These are phyloP conservation scores for Arabidopsis arenosa DNA, from an alignment of 345 rosid species.

Conservation along the genomic window DNA sequence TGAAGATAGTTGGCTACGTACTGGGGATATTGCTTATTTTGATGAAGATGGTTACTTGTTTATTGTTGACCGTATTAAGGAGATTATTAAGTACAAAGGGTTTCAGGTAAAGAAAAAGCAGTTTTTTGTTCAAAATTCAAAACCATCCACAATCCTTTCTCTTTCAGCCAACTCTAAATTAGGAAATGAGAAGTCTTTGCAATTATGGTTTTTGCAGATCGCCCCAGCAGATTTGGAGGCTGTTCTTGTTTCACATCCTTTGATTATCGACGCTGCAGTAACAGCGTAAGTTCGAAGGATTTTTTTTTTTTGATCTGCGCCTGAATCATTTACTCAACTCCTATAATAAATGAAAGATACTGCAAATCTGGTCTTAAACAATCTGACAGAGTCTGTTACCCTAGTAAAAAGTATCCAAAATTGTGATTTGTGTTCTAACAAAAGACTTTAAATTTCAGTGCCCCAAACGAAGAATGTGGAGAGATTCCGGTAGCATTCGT, in stretches of 20 bases:
- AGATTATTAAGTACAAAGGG: slow-evolving; percentile 87
- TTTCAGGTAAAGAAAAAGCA: slow-evolving; percentile 61
- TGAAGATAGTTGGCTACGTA: slow-evolving; percentile 79
- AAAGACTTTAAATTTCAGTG: slow-evolving; percentile 46
- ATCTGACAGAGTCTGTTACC: neutral
- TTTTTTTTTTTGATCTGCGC: neutral
- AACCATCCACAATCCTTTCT: neutral
- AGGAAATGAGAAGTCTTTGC: slow-evolving; percentile 1
- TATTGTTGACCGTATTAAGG: slow-evolving; percentile 77
- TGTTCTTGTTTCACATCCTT: slow-evolving; percentile 69
- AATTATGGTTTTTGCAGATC: slow-evolving; percentile 55
- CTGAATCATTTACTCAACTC: neutral
- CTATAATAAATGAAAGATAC: neutral
- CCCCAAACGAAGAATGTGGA: slow-evolving; percentile 56
- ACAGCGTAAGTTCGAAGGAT: slow-evolving; percentile 55
- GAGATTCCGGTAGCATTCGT: slow-evolving; percentile 92
- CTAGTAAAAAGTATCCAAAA: neutral
- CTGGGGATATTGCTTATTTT: slow-evolving; percentile 82
- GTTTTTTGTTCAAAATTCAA: neutral
- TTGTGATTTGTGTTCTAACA: neutral
- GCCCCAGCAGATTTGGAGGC: slow-evolving; percentile 94
- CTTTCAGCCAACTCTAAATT: neutral
- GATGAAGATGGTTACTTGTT: slow-evolving; percentile 77
- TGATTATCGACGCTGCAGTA: slow-evolving; percentile 76
- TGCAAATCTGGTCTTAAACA: slow-evolving; percentile 5